phyloP scores from a whole-genome alignment of 257 asterid genomes.

The Linaria vulgaris region DNA sequence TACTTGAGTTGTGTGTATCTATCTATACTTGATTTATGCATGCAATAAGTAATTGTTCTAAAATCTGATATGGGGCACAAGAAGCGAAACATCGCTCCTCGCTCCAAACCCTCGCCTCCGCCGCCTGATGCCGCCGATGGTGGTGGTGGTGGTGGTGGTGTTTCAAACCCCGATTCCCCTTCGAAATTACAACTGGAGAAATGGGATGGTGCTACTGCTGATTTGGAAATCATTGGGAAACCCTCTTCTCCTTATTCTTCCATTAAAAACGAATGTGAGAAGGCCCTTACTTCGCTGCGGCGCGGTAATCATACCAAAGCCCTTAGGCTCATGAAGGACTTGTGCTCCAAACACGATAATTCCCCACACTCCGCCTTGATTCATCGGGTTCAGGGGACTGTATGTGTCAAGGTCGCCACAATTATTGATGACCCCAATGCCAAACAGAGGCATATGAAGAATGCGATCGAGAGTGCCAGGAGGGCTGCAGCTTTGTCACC shows the following conservation, averaged over 20 bases:
- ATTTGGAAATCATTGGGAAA: constrained; percentile 16
- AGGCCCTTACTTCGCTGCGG: constrained; percentile 62
- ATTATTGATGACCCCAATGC: constrained; percentile 60
- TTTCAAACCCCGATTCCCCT: constrained; percentile 8
- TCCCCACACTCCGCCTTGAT: constrained; percentile 58
- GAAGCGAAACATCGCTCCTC: constrained; percentile 47
- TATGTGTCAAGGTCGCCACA: constrained; percentile 57
- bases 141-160: constrained; percentile 17
- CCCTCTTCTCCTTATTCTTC: constrained; percentile 33
- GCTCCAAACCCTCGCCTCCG: constrained; percentile 43
- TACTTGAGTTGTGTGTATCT: background rate
- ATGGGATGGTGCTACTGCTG: constrained; percentile 16
- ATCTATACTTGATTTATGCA: constrained; percentile 33
- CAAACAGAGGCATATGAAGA: constrained; percentile 63
- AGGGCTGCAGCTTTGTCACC: constrained; percentile 59
- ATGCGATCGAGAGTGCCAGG: constrained; percentile 72
- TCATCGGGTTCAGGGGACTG: constrained; percentile 72
- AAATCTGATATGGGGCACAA: constrained; percentile 43
- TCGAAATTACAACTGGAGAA: constrained; percentile 14
- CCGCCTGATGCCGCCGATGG: constrained; percentile 3
- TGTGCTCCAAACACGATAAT: constrained; percentile 54
- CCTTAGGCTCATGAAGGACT: constrained; percentile 72
- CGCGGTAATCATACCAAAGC: constrained; percentile 73
- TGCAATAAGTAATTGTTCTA: constrained; percentile 29
- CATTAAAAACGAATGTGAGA: constrained; percentile 66